Evolutionary conservation across 352 stramenopile genomes (phyloP).

Genomic region (Thalassiosira oceanica): DNA sequence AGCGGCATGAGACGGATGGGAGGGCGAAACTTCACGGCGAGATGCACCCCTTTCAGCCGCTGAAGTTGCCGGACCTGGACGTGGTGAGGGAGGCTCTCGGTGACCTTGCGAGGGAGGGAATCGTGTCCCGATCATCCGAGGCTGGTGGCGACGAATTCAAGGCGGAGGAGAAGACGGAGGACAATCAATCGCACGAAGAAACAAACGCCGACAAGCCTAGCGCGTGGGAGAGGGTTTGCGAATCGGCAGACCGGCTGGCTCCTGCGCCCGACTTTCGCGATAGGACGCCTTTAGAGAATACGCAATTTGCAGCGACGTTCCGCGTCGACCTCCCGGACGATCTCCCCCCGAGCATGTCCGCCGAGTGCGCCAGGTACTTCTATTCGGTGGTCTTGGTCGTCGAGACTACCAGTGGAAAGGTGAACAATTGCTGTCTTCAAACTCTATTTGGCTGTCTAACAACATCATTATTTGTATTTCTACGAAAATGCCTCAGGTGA

Average conservation of each 20-base stretch:
- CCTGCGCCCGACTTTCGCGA: background rate
- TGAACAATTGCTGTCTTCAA: too few relatives aligned
- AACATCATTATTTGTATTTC: background rate
- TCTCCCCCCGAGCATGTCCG: slow-evolving; percentile 37
- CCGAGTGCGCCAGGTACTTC: slow-evolving; percentile 71
- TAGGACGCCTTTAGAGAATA: slow-evolving; percentile 10
- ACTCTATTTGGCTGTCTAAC: background rate
- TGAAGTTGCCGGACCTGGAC: slow-evolving; percentile 34
- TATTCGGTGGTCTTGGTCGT: slow-evolving; percentile 66
- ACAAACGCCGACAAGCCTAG: background rate
- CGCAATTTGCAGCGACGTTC: slow-evolving; percentile 63
- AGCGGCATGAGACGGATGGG: slow-evolving; percentile 31
- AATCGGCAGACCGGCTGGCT: slow-evolving; percentile 26
- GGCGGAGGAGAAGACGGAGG: background rate
- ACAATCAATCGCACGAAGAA: background rate
- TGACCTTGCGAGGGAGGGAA: slow-evolving; percentile 1
- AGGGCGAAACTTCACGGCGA: slow-evolving; percentile 20
- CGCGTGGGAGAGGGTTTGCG: slow-evolving; percentile 31
- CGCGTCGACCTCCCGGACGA: slow-evolving; percentile 59
- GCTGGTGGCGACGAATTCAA: background rate
- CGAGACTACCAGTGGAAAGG: slow-evolving; percentile 24
- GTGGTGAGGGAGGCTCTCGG: slow-evolving; percentile 15
- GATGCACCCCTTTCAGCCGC: slow-evolving; percentile 33
- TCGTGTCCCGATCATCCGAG: background rate
- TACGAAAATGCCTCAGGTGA: too few relatives aligned